Evolutionary conservation across 2,329 filamentous ascomycete genomes (phyloP).

Genomic region (Diplodia scrobiculata): DNA sequence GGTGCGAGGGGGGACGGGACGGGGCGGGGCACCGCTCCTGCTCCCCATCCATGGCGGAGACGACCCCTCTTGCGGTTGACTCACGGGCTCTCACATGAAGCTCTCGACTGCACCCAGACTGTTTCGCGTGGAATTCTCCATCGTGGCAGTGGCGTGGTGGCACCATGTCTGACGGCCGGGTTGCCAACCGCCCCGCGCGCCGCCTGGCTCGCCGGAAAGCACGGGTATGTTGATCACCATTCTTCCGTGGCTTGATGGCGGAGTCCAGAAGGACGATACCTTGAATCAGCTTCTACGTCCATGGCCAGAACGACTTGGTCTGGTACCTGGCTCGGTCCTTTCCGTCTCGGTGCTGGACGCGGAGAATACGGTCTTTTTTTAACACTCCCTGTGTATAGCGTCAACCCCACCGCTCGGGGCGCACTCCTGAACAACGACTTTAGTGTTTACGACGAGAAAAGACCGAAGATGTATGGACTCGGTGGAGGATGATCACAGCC

Average conservation of each 20-base stretch:
- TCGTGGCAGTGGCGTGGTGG: conserved; percentile 12
- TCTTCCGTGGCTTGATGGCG: neutral
- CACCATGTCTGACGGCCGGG: neutral
- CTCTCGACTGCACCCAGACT: neutral
- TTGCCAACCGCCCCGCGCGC: conserved; percentile 12
- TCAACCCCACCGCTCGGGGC: neutral
- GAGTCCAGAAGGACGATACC: neutral
- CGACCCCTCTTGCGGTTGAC: neutral
- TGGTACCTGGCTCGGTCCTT: conserved; percentile 6
- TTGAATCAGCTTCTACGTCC: neutral
- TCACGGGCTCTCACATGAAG: neutral
- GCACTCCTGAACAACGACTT: neutral
- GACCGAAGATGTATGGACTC: neutral
- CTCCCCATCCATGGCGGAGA: neutral
- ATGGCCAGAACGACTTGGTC: neutral
- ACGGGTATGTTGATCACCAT: conserved; percentile 11
- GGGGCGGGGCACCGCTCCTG: conserved; percentile 1
- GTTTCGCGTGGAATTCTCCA: neutral
- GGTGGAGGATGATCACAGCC: conserved; percentile 7
- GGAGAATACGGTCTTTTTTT: neutral
- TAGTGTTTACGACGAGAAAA: neutral
- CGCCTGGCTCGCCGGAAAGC: conserved; percentile 11
- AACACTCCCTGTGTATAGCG: neutral
- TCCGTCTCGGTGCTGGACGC: conserved; percentile 5
- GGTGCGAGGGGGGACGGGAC: neutral